These are phyloP conservation scores for Catunica adiposa DNA, from an alignment of 2,329 filamentous ascomycete species.

Conservation along the genomic window DNA sequence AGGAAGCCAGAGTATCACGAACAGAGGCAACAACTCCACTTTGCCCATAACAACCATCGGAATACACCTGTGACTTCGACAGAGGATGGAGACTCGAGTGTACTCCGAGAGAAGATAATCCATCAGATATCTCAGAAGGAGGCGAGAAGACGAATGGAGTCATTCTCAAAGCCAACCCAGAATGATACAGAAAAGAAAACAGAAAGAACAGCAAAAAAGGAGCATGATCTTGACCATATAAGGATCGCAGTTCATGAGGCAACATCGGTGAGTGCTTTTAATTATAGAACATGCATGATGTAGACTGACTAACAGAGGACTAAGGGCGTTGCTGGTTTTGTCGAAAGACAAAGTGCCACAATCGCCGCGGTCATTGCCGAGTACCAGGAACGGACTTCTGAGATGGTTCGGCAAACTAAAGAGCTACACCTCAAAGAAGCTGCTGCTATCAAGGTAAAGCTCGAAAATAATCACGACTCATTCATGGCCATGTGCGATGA, in stretches of 20 bases:
- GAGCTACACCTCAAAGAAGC: constrained; percentile 5
- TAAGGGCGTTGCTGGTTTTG: constrained; percentile 8
- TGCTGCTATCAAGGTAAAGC: not conserved
- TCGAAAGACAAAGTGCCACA: constrained; percentile 5
- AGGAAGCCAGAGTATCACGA: too few species aligned
- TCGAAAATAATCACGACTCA: constrained; percentile 6
- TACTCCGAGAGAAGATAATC: constrained; percentile 1
- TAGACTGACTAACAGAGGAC: not conserved
- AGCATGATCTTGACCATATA: not conserved
- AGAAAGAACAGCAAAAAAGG: not conserved
- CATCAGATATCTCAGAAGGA: constrained; percentile 8
- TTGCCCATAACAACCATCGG: not conserved
- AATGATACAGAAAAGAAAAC: not conserved
- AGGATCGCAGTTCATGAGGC: constrained; percentile 3
- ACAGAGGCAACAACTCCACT: too few species aligned
- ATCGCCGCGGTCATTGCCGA: constrained; percentile 8
- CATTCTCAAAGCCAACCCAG: not conserved
- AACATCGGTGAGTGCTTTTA: constrained; percentile 9
- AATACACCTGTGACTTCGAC: not conserved
- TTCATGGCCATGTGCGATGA: constrained; percentile 8
- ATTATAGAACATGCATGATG: not conserved
- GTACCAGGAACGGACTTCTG: not conserved
- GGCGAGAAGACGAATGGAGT: not conserved
- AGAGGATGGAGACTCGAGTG: not conserved
- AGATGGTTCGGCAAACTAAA: constrained; percentile 5